Evolutionary conservation across 2,329 filamentous ascomycete species (phyloP).

Genomic region (Fusarium palustre): DNA sequence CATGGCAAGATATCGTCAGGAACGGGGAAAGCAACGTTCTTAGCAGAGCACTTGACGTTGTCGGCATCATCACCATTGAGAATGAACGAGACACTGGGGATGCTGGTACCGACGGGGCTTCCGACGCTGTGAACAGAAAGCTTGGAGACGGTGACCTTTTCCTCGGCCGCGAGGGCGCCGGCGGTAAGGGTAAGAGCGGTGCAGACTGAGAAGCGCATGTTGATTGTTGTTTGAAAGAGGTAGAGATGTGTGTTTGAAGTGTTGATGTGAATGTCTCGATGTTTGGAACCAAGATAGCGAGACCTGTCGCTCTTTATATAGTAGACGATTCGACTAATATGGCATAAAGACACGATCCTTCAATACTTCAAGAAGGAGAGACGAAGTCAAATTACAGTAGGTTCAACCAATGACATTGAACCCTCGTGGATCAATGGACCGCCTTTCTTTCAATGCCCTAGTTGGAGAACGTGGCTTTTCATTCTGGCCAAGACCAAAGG

Average conservation of each 20-base stretch:
- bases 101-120: slow-evolving; percentile 8
- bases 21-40: slow-evolving; percentile 23
- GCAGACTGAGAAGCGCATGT: slow-evolving; percentile 20
- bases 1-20: slow-evolving; percentile 6
- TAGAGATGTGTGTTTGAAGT: no score
- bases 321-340: background rate
- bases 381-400: no score
- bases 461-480: no score
- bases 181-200: slow-evolving; percentile 9
- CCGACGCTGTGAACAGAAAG: slow-evolving; percentile 17
- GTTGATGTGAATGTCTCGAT: background rate
- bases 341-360: background rate
- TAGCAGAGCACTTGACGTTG: slow-evolving; percentile 20
- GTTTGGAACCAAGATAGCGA: rapidly evolving
- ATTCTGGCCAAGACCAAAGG: background rate
- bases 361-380: background rate
- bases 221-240: background rate
- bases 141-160: slow-evolving; percentile 24
- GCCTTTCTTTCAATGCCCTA: background rate
- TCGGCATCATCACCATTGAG: slow-evolving; percentile 19
- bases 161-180: slow-evolving; percentile 2
- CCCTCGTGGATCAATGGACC: no score
- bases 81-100: slow-evolving; percentile 26
- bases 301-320: background rate
- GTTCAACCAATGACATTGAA: background rate